Evolutionary conservation across 257 asterid species (phyloP), one percentile per base, ranked within the genome.

Genomic region (Fraxinus pennsylvanica): DNA sequence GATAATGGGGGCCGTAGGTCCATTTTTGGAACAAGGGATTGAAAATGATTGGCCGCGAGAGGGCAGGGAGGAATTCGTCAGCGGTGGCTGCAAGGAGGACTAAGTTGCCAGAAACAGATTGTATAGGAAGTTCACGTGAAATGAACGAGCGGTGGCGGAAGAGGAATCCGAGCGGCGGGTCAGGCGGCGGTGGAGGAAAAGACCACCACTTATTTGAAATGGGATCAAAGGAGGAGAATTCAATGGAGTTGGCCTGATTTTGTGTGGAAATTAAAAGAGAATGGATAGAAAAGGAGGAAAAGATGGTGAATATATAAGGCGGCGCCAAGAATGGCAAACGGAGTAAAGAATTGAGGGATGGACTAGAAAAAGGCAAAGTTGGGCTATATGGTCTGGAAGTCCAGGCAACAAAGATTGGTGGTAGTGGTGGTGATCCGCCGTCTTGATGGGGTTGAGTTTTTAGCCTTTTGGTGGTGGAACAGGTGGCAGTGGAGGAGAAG

Each of bases 121-220:
- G 98, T 81, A 94, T 65, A 0, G 97, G 94, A 6, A 94, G 85
- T 32, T 84, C 82, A 12, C 98, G 94, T 0, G 97, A 88, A 9
- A 94, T 89, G 79, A 91, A 94, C 47, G 97, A 89, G 1, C 91
- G 97, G 83, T 94, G 97, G 76, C 88, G 91, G 84, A 85, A 76
- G 71, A 90, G 89, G 82, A 94, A 65, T 2, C 81, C 74, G 6
- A 73, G 85, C 9, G 85, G 85, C 12, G 89, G 90, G 10, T 86
- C 88, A 0, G 88, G 67, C 2, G 91, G 92, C 6, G 89, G 93
- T 8, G 85, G 82, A 6, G 94, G 98, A 25, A 94, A 85, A 36
- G 82, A 27, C 6, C 45, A 68, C 98, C 98, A 92, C 3, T 35
- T 70, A 7, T 80, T 68, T 0, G 97, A 91, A 72, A 94, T 85